Evolutionary conservation across 2,329 filamentous ascomycete genomes (phyloP).

Genomic region (Grosmannia penicillata): DNA sequence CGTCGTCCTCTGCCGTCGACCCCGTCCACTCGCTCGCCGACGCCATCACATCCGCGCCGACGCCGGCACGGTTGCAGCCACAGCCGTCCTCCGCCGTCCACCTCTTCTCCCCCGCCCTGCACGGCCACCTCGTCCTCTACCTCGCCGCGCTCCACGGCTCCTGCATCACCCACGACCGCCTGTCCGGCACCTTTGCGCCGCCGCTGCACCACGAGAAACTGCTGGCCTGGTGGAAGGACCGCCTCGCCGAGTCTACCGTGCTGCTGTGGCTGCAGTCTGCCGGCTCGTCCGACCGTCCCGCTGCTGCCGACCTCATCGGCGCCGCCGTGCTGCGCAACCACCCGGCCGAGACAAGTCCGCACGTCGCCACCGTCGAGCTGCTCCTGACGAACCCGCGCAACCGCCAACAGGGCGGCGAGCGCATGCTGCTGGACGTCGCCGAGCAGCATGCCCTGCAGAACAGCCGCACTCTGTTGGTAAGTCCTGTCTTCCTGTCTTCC

Average conservation of each 20-base stretch:
- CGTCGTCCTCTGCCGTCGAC: too few relatives aligned
- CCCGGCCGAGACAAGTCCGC: constrained; percentile 37
- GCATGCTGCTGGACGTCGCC: constrained; percentile 33
- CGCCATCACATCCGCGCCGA: not conserved
- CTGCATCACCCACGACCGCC: constrained; percentile 42
- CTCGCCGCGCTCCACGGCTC: constrained; percentile 42
- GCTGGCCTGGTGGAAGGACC: constrained; percentile 39
- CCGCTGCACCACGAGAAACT: constrained; percentile 42
- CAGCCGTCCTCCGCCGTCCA: constrained; percentile 2
- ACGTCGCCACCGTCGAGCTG: constrained; percentile 40
- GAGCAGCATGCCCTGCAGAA: constrained; percentile 35
- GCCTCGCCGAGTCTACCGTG: constrained; percentile 35
- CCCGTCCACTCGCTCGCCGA: not conserved
- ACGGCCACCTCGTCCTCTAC: constrained; percentile 38
- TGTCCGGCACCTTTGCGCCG: constrained; percentile 43
- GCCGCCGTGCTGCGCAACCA: constrained; percentile 39
- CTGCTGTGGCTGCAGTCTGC: constrained; percentile 29
- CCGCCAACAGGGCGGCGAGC: constrained; percentile 35
- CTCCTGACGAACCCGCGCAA: constrained; percentile 38
- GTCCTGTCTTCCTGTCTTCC: constrained; percentile 14
- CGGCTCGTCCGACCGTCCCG: constrained; percentile 12
- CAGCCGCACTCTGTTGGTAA: constrained; percentile 37
- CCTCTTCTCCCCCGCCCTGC: constrained; percentile 27
- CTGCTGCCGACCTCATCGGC: constrained; percentile 34
- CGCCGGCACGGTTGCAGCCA: too few relatives aligned